phyloP scores from a whole-genome alignment of 352 stramenopile species.

The Phytophthora fragariae region DNA sequence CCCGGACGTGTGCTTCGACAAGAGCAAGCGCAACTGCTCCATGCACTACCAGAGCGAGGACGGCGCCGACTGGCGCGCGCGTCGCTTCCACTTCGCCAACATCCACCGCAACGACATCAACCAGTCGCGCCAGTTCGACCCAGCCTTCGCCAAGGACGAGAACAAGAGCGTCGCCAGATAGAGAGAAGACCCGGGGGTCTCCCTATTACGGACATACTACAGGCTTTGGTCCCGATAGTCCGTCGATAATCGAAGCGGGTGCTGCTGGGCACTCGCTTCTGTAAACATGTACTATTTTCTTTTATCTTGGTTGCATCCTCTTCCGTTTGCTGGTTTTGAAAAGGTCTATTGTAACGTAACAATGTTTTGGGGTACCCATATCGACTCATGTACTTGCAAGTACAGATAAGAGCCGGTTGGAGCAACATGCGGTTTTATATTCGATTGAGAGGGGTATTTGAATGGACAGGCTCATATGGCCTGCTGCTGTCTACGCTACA shows the following conservation, averaged over 20 bases:
- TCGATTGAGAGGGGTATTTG: background rate
- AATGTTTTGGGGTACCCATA: too few species aligned
- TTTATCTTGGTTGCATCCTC: too few species aligned
- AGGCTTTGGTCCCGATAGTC: background rate
- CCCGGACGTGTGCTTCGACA: too few species aligned
- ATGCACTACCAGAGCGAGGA: too few species aligned
- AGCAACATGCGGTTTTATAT: background rate
- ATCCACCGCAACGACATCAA: conserved; percentile 65
- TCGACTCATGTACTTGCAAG: too few species aligned
- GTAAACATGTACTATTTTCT: conserved; percentile 8
- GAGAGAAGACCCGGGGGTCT: too few species aligned
- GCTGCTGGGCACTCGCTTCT: background rate
- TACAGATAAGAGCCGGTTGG: too few species aligned
- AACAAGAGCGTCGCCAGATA: conserved; percentile 56
- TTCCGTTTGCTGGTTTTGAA: too few species aligned
- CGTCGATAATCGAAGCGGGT: background rate
- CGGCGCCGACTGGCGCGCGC: conserved; percentile 36
- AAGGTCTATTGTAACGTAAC: too few species aligned
- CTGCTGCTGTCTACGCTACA: background rate
- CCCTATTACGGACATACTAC: too few species aligned
- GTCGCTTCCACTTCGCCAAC: conserved; percentile 59
- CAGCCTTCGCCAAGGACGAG: conserved; percentile 57
- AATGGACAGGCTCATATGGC: background rate
- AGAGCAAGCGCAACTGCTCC: too few species aligned
- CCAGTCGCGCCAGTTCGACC: conserved; percentile 67